Conservation (phyloP, 1,284 basidiomycete species). For the Naganishia sp. region DNA sequence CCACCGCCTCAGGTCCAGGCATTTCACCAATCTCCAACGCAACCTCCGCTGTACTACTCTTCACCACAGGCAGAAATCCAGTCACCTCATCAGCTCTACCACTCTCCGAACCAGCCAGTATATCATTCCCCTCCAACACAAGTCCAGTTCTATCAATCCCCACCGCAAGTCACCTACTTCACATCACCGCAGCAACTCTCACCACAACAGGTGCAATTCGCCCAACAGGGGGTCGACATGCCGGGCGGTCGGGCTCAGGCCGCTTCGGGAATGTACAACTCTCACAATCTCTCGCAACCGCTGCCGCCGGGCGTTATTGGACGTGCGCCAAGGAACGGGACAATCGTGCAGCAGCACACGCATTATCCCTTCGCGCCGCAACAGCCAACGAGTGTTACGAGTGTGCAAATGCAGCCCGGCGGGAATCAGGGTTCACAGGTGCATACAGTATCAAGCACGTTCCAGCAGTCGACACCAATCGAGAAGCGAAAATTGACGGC, state of each 20-base stretch:
- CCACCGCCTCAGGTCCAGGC: constrained; percentile 4
- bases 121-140: constrained; percentile 12
- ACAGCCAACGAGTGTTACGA: background rate
- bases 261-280: constrained; percentile 12
- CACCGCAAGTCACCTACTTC: constrained; percentile 1
- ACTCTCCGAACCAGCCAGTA: constrained; percentile 4
- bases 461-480: background rate
- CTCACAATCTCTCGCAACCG: constrained; percentile 14
- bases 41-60: constrained; percentile 4
- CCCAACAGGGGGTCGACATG: constrained; percentile 11
- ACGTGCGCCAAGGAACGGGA: constrained; percentile 17
- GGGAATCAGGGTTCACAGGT: background rate
- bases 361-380: constrained; percentile 23
- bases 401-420: background rate
- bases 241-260: background rate
- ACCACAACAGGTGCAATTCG: constrained; percentile 7
- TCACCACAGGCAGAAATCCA: background rate
- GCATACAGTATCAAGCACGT: background rate
- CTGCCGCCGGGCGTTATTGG: constrained; percentile 17
- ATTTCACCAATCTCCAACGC: constrained; percentile 4
- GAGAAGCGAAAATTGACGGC: constrained; percentile 9
- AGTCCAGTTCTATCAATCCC: background rate
- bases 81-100: background rate
- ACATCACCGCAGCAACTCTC: constrained; percentile 12
- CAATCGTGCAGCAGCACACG: constrained; percentile 23